These are phyloP conservation scores for Phlyctochytrium bullatum DNA, from an alignment of 192 early-diverging fungal species.

Conservation along the genomic window DNA sequence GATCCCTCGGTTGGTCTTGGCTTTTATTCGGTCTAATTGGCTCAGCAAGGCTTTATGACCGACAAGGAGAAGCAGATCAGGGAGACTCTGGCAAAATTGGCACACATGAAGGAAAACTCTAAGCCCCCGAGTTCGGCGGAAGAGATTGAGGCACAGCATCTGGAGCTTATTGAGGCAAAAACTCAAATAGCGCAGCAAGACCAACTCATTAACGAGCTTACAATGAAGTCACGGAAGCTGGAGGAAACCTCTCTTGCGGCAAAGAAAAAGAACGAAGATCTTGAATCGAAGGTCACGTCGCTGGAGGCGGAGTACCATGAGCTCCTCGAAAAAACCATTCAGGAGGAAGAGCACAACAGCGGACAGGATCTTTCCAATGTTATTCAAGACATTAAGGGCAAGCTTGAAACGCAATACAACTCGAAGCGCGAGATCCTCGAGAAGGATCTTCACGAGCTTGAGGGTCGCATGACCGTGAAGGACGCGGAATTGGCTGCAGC, in stretches of 20 bases:
- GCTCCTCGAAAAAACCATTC: conserved; percentile 73
- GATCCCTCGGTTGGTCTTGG: conserved; percentile 60
- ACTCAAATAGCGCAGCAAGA: conserved; percentile 61
- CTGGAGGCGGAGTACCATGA: conserved; percentile 83
- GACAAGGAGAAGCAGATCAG: conserved; percentile 76
- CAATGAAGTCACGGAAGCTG: conserved; percentile 18
- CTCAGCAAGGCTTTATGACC: conserved; percentile 57
- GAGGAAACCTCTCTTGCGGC: conserved; percentile 58
- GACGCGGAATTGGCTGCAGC: conserved; percentile 36
- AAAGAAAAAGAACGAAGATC: conserved; percentile 59
- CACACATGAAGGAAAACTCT: conserved; percentile 54
- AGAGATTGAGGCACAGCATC: conserved; percentile 64
- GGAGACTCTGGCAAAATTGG: conserved; percentile 65
- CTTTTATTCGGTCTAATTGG: not conserved
- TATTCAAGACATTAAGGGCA: conserved; percentile 68
- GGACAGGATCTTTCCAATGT: conserved; percentile 41
- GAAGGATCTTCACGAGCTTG: conserved; percentile 71
- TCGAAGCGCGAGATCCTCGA: conserved; percentile 73
- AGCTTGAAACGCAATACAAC: conserved; percentile 82
- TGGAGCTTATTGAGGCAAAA: conserved; percentile 70
- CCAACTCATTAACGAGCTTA: conserved; percentile 55
- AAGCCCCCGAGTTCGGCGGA: conserved; percentile 48
- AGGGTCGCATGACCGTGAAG: conserved; percentile 65
- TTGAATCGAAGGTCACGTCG: conserved; percentile 65
- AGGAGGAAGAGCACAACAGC: conserved; percentile 52